These are phyloP conservation scores for Pseudonitzschia multiseries DNA, from an alignment of 108 stramenopile genomes.

Conservation along the genomic window DNA sequence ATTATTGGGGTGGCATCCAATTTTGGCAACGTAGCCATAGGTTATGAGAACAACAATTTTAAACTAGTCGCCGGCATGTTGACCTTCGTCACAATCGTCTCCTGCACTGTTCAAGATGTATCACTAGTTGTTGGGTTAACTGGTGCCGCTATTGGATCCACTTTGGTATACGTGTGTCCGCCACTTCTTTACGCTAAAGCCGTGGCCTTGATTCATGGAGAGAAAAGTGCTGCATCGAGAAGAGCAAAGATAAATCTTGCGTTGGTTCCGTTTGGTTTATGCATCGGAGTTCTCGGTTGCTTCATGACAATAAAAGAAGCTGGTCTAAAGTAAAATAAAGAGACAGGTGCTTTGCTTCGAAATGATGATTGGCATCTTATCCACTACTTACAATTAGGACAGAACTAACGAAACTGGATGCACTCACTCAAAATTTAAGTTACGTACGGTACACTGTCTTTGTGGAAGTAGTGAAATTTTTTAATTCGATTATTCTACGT, in stretches of 20 bases:
- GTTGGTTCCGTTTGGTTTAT: constrained; percentile 56
- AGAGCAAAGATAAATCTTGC: constrained; percentile 35
- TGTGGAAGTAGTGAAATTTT: no score
- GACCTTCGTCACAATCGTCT: constrained; percentile 37
- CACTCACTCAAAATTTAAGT: no score
- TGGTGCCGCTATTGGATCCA: constrained; percentile 51
- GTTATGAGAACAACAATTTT: constrained; percentile 34
- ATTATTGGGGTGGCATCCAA: constrained; percentile 38
- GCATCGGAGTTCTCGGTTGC: constrained; percentile 44
- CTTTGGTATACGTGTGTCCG: constrained; percentile 54
- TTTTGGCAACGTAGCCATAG: constrained; percentile 28
- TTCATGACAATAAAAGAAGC: constrained; percentile 57
- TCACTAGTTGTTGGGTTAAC: constrained; percentile 54
- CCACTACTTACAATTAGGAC: no score
- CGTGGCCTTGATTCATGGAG: constrained; percentile 28
- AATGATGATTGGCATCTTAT: no score
- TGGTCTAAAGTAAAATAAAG: constrained; percentile 7
- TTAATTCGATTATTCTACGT: constrained; percentile 55
- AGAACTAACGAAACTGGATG: no score
- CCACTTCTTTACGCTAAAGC: constrained; percentile 48
- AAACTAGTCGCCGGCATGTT: constrained; percentile 41
- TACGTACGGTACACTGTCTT: no score
- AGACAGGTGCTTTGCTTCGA: background rate
- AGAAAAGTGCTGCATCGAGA: constrained; percentile 37
- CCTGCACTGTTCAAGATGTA: constrained; percentile 50